Evolutionary conservation across 2,329 filamentous ascomycete genomes (phyloP).

Genomic region (Colletotrichum sp.): DNA sequence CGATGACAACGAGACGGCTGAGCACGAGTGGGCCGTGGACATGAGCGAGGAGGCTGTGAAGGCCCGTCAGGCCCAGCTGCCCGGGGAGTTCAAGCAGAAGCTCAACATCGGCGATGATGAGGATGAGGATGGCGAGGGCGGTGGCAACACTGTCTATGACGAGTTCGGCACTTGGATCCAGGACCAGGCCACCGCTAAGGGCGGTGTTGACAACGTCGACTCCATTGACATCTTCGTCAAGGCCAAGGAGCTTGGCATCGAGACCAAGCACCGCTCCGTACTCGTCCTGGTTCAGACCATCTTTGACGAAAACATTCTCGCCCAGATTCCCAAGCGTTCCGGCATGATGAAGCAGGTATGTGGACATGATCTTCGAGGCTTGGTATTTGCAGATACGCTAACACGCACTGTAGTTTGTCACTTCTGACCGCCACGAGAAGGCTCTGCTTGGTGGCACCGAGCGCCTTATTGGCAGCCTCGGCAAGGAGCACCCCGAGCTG

Average conservation of each 20-base stretch:
- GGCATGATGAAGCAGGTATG: slow-evolving; percentile 86
- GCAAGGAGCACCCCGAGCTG: slow-evolving; percentile 81
- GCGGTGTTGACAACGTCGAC: slow-evolving; percentile 78
- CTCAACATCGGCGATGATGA: slow-evolving; percentile 80
- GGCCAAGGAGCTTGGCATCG: slow-evolving; percentile 94
- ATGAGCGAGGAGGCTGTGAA: slow-evolving; percentile 95
- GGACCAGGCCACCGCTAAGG: slow-evolving; percentile 72
- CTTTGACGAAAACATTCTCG: slow-evolving; percentile 87
- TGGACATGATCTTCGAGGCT: slow-evolving; percentile 11
- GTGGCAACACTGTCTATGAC: slow-evolving; percentile 81
- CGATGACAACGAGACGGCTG: slow-evolving; percentile 69
- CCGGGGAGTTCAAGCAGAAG: slow-evolving; percentile 92
- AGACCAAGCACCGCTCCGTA: slow-evolving; percentile 91
- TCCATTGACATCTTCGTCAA: slow-evolving; percentile 95
- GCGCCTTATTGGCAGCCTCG: slow-evolving; percentile 76
- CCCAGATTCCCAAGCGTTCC: slow-evolving; percentile 85
- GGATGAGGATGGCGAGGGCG: slow-evolving; percentile 80
- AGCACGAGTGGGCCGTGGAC: slow-evolving; percentile 95
- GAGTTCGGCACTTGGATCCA: slow-evolving; percentile 93
- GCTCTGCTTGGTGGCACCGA: slow-evolving; percentile 94
- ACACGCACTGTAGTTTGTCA: slow-evolving; percentile 66
- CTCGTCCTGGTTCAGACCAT: slow-evolving; percentile 91
- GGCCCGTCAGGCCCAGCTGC: slow-evolving; percentile 90
- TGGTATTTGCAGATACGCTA: slow-evolving; percentile 26
- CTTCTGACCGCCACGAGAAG: slow-evolving; percentile 93